Evolutionary conservation across 2,329 filamentous ascomycete genomes (phyloP).

Genomic region (Apiospora malaysiana): DNA sequence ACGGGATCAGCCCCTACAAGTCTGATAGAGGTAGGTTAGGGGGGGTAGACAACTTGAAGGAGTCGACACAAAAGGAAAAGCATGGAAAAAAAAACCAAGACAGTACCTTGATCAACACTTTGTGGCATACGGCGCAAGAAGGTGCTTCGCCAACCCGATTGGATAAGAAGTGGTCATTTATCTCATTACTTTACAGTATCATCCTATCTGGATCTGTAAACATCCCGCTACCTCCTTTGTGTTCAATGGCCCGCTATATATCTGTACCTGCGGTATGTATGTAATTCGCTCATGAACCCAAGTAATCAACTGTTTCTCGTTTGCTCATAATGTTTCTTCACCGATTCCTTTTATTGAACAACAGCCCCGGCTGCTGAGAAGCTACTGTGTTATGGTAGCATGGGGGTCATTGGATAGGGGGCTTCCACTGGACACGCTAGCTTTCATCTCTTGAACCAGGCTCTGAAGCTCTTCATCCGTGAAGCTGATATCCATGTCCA

Average conservation of each 20-base stretch:
- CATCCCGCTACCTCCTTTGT: neutral
- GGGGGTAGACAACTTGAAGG: too few species aligned
- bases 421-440: neutral
- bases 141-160: neutral
- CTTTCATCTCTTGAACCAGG: slow-evolving; percentile 20
- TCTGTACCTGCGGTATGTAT: neutral
- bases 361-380: neutral
- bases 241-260: neutral
- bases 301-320: neutral
- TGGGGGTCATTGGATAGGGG: neutral
- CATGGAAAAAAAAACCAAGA: neutral
- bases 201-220: neutral
- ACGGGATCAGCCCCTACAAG: too few species aligned
- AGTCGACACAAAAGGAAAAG: neutral
- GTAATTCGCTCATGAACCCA: neutral
- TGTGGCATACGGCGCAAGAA: too few species aligned
- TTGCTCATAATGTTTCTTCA: too few species aligned
- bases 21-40: too few species aligned
- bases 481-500: slow-evolving; percentile 19
- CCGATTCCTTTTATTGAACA: neutral
- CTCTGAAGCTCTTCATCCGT: slow-evolving; percentile 19
- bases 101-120: neutral
- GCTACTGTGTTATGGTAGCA: neutral
- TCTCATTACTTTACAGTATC: neutral
- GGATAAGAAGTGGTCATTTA: neutral